These are phyloP conservation scores for Apiospora arundinis DNA, from an alignment of 2,329 filamentous ascomycete genomes.

Conservation along the genomic window DNA sequence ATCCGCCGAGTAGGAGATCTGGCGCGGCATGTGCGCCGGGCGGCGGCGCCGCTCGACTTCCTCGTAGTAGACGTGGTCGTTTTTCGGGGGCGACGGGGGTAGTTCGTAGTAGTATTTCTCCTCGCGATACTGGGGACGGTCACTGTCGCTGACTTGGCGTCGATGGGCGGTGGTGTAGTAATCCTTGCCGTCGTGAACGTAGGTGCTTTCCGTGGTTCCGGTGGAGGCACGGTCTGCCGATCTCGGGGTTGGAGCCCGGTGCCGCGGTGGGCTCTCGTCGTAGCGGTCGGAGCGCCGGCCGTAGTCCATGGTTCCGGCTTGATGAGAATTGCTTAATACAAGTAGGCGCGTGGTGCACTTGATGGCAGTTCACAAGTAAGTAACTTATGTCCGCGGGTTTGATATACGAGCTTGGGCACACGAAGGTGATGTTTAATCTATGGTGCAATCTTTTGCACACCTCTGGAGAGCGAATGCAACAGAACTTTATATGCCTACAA, in stretches of 20 bases:
- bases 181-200: background rate
- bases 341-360: background rate
- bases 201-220: background rate
- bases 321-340: background rate
- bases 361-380: background rate
- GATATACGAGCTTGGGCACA: no score
- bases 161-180: background rate
- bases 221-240: background rate
- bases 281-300: background rate
- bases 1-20: background rate
- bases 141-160: background rate
- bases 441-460: background rate
- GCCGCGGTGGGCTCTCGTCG: background rate
- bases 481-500: background rate
- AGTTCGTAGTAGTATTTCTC: background rate
- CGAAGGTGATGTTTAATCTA: background rate
- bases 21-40: background rate
- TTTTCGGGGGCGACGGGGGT: background rate
- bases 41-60: slow-evolving; percentile 4
- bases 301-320: background rate
- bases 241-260: background rate
- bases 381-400: background rate
- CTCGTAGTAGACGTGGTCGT: background rate
- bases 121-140: background rate
- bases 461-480: background rate